Percentiles rank a stretch among this genome's conserved stretches.
Conservation (phyloP, 2,329 filamentous ascomycete genomes). For the Cladosporium sphaerospermum region DNA sequence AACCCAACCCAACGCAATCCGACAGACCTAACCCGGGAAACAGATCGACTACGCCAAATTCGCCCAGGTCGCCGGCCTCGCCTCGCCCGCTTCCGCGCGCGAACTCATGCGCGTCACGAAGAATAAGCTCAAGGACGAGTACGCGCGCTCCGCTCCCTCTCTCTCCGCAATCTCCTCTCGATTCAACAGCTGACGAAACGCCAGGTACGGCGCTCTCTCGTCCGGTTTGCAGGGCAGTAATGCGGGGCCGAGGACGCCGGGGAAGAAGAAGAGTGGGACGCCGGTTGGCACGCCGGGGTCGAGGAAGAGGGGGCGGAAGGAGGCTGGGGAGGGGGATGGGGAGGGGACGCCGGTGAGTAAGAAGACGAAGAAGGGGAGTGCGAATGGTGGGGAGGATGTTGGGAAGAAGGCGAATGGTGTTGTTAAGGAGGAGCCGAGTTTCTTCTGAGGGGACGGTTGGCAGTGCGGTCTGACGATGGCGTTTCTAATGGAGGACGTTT, state of each 20-base stretch:
- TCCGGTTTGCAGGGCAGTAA: neutral
- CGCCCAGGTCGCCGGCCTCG: slow-evolving; percentile 23
- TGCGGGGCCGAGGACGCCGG: neutral
- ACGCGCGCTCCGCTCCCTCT: slow-evolving; percentile 13
- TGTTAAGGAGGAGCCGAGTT: neutral
- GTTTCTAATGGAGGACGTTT: neutral
- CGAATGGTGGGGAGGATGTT: neutral
- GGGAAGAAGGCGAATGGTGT: neutral
- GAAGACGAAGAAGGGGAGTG: slow-evolving; percentile 3
- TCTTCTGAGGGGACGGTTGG: neutral
- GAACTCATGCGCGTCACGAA: slow-evolving; percentile 31
- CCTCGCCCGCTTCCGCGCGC: slow-evolving; percentile 22
- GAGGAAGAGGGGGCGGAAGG: slow-evolving; percentile 10
- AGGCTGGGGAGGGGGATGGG: slow-evolving; percentile 5
- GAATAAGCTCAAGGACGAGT: slow-evolving; percentile 28
- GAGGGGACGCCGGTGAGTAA: neutral
- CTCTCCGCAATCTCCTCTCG: neutral
- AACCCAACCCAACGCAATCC: neutral
- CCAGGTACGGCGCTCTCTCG: slow-evolving; percentile 8
- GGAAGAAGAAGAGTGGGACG: slow-evolving; percentile 1
- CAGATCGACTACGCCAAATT: slow-evolving; percentile 32
- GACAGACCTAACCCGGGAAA: neutral
- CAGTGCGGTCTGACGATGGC: neutral
- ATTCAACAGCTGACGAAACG: neutral
- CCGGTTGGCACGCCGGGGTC: neutral